Conservation (phyloP, 2,329 filamentous ascomycete genomes). For the Colletotrichum sp. region DNA sequence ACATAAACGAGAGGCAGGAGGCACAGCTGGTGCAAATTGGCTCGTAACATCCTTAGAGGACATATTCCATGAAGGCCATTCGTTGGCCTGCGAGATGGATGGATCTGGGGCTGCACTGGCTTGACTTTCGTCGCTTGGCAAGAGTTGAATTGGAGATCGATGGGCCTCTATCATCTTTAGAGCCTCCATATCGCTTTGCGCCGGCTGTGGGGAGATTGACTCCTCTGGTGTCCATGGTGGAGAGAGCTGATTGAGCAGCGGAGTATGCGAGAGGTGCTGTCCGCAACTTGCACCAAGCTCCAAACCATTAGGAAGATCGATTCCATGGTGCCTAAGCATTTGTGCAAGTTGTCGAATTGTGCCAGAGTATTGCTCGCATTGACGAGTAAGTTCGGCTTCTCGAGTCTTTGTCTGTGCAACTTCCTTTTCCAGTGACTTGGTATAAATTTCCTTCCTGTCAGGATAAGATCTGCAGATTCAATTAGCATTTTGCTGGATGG, state of each 20-base stretch:
- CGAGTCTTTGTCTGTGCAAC: slow-evolving; percentile 19
- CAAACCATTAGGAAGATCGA: not conserved
- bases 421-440: slow-evolving; percentile 29
- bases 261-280: not conserved
- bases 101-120: not conserved
- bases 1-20: slow-evolving; percentile 8
- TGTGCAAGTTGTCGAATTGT: slow-evolving; percentile 20
- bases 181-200: not conserved
- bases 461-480: slow-evolving; percentile 27
- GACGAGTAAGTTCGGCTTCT: slow-evolving; percentile 24
- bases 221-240: not conserved
- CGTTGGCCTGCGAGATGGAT: not conserved
- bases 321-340: slow-evolving; percentile 21
- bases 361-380: slow-evolving; percentile 21
- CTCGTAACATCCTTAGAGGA: not conserved
- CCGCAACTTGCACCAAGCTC: not conserved
- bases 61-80: not conserved
- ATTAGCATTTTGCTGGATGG: not conserved
- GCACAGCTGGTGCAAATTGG: not conserved
- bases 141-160: not conserved
- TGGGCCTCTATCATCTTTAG: not conserved
- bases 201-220: not conserved
- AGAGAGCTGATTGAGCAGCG: not conserved
- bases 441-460: slow-evolving; percentile 31
- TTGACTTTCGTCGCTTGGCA: not conserved